These are phyloP conservation scores for Moesziomyces sp. DNA, from an alignment of 1,284 basidiomycete genomes.

Conservation along the genomic window DNA sequence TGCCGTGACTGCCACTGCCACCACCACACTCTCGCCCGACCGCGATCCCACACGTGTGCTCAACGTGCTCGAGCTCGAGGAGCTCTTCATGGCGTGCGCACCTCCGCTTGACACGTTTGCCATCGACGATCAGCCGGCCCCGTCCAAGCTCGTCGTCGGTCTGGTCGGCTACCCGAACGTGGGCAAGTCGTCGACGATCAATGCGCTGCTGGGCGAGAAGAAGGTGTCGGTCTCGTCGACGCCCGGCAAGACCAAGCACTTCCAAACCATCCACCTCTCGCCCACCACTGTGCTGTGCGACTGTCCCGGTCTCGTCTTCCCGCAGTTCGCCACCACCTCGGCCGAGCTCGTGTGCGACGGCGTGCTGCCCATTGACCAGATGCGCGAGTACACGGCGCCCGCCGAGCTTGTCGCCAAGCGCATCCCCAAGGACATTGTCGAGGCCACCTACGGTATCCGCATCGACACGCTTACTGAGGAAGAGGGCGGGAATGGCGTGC, in stretches of 20 bases:
- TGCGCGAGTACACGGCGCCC: slow-evolving; percentile 93
- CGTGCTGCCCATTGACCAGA: slow-evolving; percentile 96
- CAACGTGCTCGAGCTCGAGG: slow-evolving; percentile 88
- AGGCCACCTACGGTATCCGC: slow-evolving; percentile 86
- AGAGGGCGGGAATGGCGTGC: slow-evolving; percentile 83
- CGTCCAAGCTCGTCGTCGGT: slow-evolving; percentile 74
- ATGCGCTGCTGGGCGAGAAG: slow-evolving; percentile 65
- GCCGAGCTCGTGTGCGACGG: slow-evolving; percentile 97
- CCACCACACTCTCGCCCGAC: slow-evolving; percentile 31
- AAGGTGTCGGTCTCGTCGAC: slow-evolving; percentile 67
- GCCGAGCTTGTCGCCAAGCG: slow-evolving; percentile 81
- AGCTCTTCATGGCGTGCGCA: slow-evolving; percentile 80
- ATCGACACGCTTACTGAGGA: slow-evolving; percentile 78
- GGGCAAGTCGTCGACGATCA: slow-evolving; percentile 67
- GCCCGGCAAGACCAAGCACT: slow-evolving; percentile 93
- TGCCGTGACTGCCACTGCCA: slow-evolving; percentile 67
- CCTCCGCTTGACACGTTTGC: slow-evolving; percentile 76
- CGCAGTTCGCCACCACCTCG: slow-evolving; percentile 79
- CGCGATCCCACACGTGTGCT: slow-evolving; percentile 83
- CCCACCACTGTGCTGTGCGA: slow-evolving; percentile 91
- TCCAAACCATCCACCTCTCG: slow-evolving; percentile 95
- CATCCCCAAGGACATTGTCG: slow-evolving; percentile 85
- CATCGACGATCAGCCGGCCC: slow-evolving; percentile 41
- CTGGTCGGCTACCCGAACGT: slow-evolving; percentile 76
- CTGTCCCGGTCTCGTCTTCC: slow-evolving; percentile 98